Percentiles rank a stretch among this genome's conserved stretches.
Evolutionary conservation across 345 rosid species (phyloP).

Genomic region (Trapa incisa): DNA sequence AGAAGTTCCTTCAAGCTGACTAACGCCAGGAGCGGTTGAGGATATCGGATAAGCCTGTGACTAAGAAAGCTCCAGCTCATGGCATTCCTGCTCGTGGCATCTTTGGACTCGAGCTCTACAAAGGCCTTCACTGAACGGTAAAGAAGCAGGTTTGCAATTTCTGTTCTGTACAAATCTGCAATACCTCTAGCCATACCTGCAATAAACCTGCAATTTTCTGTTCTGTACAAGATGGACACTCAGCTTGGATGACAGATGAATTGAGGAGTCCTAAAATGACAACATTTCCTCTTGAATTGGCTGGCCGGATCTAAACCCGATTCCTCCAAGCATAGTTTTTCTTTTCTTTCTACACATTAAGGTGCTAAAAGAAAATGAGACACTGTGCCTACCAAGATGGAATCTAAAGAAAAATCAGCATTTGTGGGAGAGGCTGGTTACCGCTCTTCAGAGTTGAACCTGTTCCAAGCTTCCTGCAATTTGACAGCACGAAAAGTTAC

Average conservation of each 20-base stretch:
- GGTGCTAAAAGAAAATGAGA: not conserved
- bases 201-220: not conserved
- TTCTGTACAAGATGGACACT: not conserved
- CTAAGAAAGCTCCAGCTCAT: slow-evolving; percentile 52
- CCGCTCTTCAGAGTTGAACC: slow-evolving; percentile 87
- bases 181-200: not conserved
- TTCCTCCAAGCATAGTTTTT: not conserved
- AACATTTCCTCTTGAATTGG: not conserved
- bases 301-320: not conserved
- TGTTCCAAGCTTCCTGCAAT: slow-evolving; percentile 91
- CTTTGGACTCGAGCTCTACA: slow-evolving; percentile 36
- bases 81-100: slow-evolving; percentile 68
- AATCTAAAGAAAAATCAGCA: slow-evolving; percentile 4
- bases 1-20: too few species aligned
- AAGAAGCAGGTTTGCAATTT: slow-evolving; percentile 17
- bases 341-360: not conserved
- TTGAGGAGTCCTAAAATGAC: not conserved
- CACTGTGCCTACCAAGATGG: not conserved
- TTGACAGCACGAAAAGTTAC: slow-evolving; percentile 5
- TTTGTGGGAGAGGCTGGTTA: slow-evolving; percentile 13
- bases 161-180: too few species aligned
- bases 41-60: slow-evolving; percentile 22
- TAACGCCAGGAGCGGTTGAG: too few species aligned
- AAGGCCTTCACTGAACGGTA: slow-evolving; percentile 39
- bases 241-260: not conserved